Evolutionary conservation across 2,329 filamentous ascomycete species (phyloP).

Genomic region (Cyphellophora europaea): DNA sequence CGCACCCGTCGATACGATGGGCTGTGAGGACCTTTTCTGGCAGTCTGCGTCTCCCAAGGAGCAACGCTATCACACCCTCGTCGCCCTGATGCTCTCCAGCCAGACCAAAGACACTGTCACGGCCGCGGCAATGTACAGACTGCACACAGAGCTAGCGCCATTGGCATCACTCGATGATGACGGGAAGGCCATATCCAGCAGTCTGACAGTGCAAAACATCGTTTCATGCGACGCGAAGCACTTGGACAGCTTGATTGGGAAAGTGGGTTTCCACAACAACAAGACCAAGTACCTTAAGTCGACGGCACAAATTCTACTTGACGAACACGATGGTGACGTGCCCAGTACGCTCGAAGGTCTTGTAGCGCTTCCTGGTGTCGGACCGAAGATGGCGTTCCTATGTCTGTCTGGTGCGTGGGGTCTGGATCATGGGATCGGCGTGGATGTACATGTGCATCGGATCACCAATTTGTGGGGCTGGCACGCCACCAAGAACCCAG

Average conservation of each 20-base stretch:
- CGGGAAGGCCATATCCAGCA: constrained; percentile 24
- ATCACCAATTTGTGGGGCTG: constrained; percentile 93
- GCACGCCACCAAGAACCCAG: constrained; percentile 71
- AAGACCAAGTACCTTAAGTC: constrained; percentile 80
- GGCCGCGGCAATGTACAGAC: constrained; percentile 67
- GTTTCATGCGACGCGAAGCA: constrained; percentile 57
- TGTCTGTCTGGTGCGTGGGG: constrained; percentile 72
- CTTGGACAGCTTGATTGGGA: constrained; percentile 67
- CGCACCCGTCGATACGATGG: constrained; percentile 95
- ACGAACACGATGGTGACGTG: constrained; percentile 65
- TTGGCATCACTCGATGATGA: constrained; percentile 9
- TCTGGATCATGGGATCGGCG: constrained; percentile 67
- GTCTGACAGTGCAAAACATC: constrained; percentile 66
- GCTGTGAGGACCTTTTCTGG: constrained; percentile 55
- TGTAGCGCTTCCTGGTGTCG: constrained; percentile 71
- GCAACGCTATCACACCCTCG: constrained; percentile 74
- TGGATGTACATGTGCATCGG: constrained; percentile 90
- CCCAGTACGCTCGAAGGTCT: constrained; percentile 69
- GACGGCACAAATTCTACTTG: constrained; percentile 61
- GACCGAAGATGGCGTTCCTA: constrained; percentile 90
- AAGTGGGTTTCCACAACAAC: constrained; percentile 90
- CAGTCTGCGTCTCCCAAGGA: constrained; percentile 37
- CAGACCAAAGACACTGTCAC: constrained; percentile 93
- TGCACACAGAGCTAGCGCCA: constrained; percentile 61
- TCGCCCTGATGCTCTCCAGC: constrained; percentile 81